Evolutionary conservation across 495 filamentous ascomycete genomes (phyloP).

Genomic region (Hypoxylon intermedium): DNA sequence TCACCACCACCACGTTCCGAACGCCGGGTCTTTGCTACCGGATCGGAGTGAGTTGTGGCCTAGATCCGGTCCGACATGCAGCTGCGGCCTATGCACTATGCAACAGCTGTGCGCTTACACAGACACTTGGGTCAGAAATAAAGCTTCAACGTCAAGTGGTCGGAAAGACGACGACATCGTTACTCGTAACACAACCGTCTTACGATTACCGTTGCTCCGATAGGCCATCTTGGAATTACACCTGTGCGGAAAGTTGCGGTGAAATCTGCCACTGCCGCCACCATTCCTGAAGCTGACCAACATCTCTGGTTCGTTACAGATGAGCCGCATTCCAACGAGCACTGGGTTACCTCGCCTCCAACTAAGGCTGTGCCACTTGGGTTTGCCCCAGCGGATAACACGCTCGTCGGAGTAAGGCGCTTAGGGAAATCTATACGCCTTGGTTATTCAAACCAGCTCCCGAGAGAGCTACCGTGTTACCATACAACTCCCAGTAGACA

Average conservation of each 20-base stretch:
- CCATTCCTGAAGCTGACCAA: constrained; percentile 24
- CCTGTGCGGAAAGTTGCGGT: constrained; percentile 23
- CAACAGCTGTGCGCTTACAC: constrained; percentile 8
- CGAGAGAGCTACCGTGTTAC: constrained; percentile 34
- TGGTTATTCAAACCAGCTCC: constrained; percentile 19
- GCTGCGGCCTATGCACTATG: constrained; percentile 20
- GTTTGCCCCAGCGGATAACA: constrained; percentile 11
- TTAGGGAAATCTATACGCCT: constrained; percentile 27
- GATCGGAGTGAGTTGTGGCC: constrained; percentile 24
- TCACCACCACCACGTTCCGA: constrained; percentile 16
- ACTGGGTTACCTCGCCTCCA: constrained; percentile 6
- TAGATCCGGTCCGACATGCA: constrained; percentile 29
- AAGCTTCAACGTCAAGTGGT: constrained; percentile 6
- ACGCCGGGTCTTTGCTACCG: constrained; percentile 26
- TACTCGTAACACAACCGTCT: constrained; percentile 5
- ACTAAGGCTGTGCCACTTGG: constrained; percentile 2
- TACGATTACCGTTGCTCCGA: neutral
- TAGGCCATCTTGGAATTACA: constrained; percentile 9
- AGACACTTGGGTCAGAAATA: constrained; percentile 5
- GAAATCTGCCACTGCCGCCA: constrained; percentile 11
- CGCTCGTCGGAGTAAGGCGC: neutral
- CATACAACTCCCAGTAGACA: constrained; percentile 2
- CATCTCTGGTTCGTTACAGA: constrained; percentile 6
- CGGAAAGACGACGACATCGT: constrained; percentile 8
- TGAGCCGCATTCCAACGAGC: constrained; percentile 24